Percentiles rank a stretch among this genome's conserved stretches.
Conservation (phyloP, 2,329 filamentous ascomycete genomes). For the Penicillium sp. region DNA sequence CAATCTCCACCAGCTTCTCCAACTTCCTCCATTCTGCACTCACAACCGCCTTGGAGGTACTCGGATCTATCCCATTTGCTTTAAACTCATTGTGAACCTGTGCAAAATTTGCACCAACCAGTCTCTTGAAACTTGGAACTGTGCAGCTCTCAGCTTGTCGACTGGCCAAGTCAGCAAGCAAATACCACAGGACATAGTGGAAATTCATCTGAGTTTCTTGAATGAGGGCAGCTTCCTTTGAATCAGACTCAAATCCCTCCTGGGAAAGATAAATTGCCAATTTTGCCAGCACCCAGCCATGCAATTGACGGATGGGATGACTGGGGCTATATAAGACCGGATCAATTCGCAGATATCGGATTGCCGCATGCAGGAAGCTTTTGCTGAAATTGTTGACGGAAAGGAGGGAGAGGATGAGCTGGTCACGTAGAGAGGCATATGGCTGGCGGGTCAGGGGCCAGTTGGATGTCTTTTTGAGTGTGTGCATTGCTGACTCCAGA, state of each 20-base stretch:
- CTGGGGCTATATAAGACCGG: slow-evolving; percentile 46
- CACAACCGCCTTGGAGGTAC: slow-evolving; percentile 18
- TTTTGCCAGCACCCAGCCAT: slow-evolving; percentile 32
- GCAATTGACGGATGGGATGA: slow-evolving; percentile 53
- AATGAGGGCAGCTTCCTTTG: slow-evolving; percentile 14
- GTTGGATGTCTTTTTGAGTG: slow-evolving; percentile 34
- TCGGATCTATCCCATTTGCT: slow-evolving; percentile 23
- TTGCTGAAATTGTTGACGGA: slow-evolving; percentile 37
- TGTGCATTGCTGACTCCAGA: slow-evolving; percentile 37
- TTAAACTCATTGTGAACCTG: slow-evolving; percentile 25
- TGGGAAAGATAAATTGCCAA: slow-evolving; percentile 25
- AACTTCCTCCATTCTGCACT: slow-evolving; percentile 47
- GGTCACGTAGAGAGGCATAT: slow-evolving; percentile 48
- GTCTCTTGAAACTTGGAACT: slow-evolving; percentile 26
- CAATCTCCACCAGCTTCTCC: slow-evolving; percentile 29
- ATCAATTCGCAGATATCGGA: slow-evolving; percentile 48
- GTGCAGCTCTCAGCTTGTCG: slow-evolving; percentile 22
- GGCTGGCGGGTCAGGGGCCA: slow-evolving; percentile 52
- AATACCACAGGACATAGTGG: slow-evolving; percentile 30
- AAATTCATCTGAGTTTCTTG: slow-evolving; percentile 25
- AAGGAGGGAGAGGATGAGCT: slow-evolving; percentile 47
- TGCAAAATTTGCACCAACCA: slow-evolving; percentile 21
- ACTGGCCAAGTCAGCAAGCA: slow-evolving; percentile 25
- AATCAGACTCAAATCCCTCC: slow-evolving; percentile 13
- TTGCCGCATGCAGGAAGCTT: slow-evolving; percentile 48